Evolutionary conservation across 1,284 basidiomycete genomes (phyloP), one percentile per base, ranked within the genome.

Genomic region (Apiotrichum laibachii): DNA sequence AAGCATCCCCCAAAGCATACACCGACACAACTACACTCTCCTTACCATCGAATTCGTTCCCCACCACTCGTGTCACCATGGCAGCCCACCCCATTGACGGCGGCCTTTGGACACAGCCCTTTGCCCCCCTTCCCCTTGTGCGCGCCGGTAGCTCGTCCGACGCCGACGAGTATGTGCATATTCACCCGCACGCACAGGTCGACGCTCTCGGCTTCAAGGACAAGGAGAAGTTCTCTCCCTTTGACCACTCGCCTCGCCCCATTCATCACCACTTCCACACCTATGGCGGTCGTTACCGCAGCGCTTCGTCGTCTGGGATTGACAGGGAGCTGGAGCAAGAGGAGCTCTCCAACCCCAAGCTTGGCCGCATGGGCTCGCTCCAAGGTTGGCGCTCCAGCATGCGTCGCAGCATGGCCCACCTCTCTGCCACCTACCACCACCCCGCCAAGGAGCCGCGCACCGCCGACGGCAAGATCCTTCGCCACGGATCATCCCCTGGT

Each of bases 361-460:
- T 50, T 13, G 49, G 35, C 5, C 49, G 49, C 35, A 50, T 50
- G 35, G 10, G 35, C 21, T 50, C 49, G 18, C 35, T 50, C 1
- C 19, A 22, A 19, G 22, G 37, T 10, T 50, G 49, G 43, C 43
- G 51, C 19, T 22, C 43, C 18, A 53, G 51, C 43, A 43, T 53
- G 31, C 51, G 51, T 26, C 51, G 51, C 51, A 53, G 51, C 33
- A 26, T 53, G 19, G 51, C 51, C 19, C 18, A 53, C 33, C n/a
- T 50, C 15, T 8, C 47, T 18, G n/a, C 47, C 47, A 47, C 33
- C 34, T 53, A 53, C 51, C 51, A 43, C 18, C 31, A 5, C 10
- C 35, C 33, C 8, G 19, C 10, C 47, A 37, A 16, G 37, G 47
- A 49, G 6, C n/a, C n/a, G n/a, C 18, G 31, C 43, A 21, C 19